Evolutionary conservation across 129 eudicot genomes (phyloP), one percentile per base, ranked within the genome.

Genomic region (Escallonia rubra): DNA sequence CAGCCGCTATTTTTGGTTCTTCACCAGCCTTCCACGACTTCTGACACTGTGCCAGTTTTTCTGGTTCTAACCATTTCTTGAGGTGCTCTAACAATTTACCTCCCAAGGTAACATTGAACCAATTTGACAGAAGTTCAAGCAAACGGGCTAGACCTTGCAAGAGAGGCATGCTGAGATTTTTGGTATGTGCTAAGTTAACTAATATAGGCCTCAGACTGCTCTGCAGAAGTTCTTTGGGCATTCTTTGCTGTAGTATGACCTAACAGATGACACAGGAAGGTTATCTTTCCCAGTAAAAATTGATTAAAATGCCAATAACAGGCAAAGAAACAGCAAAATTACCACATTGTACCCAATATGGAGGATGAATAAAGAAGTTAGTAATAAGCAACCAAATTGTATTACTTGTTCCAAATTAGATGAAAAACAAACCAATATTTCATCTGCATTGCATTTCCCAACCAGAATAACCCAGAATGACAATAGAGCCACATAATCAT

Each of bases 1-100:
- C 99, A 71, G 99, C 99, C 74, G 99, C 99, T 57, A 93, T 83
- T 78, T 93, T 93, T 59, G 99, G 99, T 75, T 93, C 99, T 77
- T 93, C 99, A 49, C 99, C 99, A 65, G 90, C 82, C 79, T 86
- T 93, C 99, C 99, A 93, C 11, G 95, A 66, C 76, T 93, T 93
- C 78, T 93, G 99, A 61, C 82, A 75, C 87, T 78, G 96, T 14
- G 89, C 96, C 72, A 93, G 99, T 56, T 93, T 93, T 58, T 93
- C 99, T 48, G 99, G 99, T 76, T 93, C 99, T 70, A 89, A 71
- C 96, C 96, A 93, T 82, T 86, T 89, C 81, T 83, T 93, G 6
- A 93, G 85, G 81, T 93, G 99, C 82, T 93, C 99, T 85, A 93
- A 77, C 74, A 93, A 81, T 73, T 93, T 93, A 72, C 87, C 87